Percentiles rank a stretch among this genome's conserved stretches.
Conservation (phyloP, 2,329 filamentous ascomycete species). For the Penicillium sp. region DNA sequence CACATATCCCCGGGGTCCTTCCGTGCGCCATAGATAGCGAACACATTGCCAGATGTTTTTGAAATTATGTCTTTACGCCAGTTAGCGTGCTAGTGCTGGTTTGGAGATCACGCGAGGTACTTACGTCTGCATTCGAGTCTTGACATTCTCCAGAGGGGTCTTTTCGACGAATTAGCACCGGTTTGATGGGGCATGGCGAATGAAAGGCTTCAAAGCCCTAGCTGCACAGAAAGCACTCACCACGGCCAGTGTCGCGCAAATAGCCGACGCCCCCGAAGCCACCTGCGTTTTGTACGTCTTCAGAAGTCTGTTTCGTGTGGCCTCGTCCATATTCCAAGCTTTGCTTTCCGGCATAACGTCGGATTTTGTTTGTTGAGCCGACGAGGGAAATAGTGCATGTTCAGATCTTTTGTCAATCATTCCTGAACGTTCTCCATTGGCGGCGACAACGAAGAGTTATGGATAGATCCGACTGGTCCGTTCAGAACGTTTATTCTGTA, state of each 20-base stretch:
- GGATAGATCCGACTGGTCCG: constrained; percentile 7
- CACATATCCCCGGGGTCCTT: constrained; percentile 47
- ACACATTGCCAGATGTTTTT: constrained; percentile 42
- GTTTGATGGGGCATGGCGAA: background rate
- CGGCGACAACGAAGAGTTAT: background rate
- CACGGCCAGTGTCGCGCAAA: constrained; percentile 45
- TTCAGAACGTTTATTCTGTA: background rate
- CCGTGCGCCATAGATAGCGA: constrained; percentile 46
- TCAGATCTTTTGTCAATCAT: constrained; percentile 41
- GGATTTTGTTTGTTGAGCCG: constrained; percentile 35
- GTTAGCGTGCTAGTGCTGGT: constrained; percentile 5
- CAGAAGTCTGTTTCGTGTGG: constrained; percentile 42
- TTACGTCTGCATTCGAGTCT: constrained; percentile 51
- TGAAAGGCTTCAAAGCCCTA: background rate
- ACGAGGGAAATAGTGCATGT: constrained; percentile 40
- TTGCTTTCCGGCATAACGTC: constrained; percentile 31
- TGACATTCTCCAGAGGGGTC: constrained; percentile 49
- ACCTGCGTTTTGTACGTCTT: constrained; percentile 48
- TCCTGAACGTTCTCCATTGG: constrained; percentile 33
- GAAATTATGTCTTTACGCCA: constrained; percentile 42
- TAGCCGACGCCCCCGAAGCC: constrained; percentile 44
- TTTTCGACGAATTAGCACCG: constrained; percentile 22
- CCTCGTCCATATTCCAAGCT: constrained; percentile 39
- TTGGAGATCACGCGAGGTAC: constrained; percentile 12
- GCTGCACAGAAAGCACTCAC: constrained; percentile 29